Evolutionary conservation across 768 basidiomycete genomes (phyloP), one percentile per base, ranked within the genome.

Genomic region (Mycena kentingensis): DNA sequence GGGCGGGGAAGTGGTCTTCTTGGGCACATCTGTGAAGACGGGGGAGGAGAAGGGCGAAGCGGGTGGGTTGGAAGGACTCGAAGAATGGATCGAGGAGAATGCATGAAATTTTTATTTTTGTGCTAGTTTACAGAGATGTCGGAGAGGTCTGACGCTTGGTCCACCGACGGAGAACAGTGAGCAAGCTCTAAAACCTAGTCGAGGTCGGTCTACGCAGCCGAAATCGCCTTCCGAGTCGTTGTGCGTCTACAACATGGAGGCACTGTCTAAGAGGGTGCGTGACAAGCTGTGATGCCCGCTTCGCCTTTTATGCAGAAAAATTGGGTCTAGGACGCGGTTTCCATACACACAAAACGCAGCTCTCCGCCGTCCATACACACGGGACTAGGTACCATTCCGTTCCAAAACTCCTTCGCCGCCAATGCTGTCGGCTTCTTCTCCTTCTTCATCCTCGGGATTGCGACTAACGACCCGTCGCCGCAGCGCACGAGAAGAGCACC

Each of bases 361-460:
- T 60, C 54, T n/a, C 54, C 54, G 16, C 34, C 26, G 28, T 52
- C 54, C 7, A 55, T 26, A 3, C 51, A 48, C 42, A 5, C 18
- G 37, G 46, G 26, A n/a, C 45, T 24, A 12, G 58, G 54, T 2
- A 60, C 16, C 12, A 68, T 70, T 2, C 91, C 90, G 64, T 89
- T 90, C 88, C 88, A 92, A 85, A 88, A 93, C 45, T 85, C 84
- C 53, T 72, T 78, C 3, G 83, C 85, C 13, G 63, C 63, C 53
- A 90, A 55, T 60, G 79, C 65, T 22, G 74, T 68, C 57, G 79
- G 79, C 32, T 35, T 26, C 48, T 82, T 81, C 57, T 86, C 83
- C 53, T 83, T 81, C 62, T 87, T 84, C 16, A 93, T 70, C 54
- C 70, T 68, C 2, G 70, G 70, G 2, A 90, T 81, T 43, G 72